A percentile compares a stretch with the other conserved stretches of the same genome.
Evolutionary conservation across 1,284 basidiomycete genomes (phyloP).

Genomic region (Cerioporus squamosus): DNA sequence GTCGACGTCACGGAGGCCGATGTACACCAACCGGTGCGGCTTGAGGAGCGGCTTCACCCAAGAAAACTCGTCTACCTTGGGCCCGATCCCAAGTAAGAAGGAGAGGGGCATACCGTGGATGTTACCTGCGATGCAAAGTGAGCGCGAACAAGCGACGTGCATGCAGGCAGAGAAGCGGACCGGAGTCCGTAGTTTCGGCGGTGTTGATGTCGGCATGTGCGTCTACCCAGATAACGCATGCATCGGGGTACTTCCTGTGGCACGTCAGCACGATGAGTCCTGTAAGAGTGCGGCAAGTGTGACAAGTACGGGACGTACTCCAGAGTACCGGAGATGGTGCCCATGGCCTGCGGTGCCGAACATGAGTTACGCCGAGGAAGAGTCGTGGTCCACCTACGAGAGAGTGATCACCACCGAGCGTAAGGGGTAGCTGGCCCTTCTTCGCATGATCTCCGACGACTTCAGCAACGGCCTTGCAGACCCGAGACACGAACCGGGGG

Average conservation of each 20-base stretch:
- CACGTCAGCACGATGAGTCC: conserved; percentile 6
- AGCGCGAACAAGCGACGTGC: neutral
- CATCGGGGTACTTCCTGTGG: conserved; percentile 67
- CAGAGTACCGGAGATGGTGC: conserved; percentile 85
- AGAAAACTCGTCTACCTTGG: conserved; percentile 61
- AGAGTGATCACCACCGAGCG: conserved; percentile 97
- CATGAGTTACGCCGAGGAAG: conserved; percentile 10
- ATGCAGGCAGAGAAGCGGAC: conserved; percentile 37
- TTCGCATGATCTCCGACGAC: conserved; percentile 77
- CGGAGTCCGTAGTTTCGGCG: conserved; percentile 81
- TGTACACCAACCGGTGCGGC: conserved; percentile 85
- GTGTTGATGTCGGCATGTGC: conserved; percentile 98
- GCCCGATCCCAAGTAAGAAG: conserved; percentile 84
- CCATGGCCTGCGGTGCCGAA: conserved; percentile 72
- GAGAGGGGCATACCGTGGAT: conserved; percentile 98
- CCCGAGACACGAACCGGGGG: conserved; percentile 84
- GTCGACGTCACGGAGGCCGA: conserved; percentile 96
- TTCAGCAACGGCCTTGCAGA: conserved; percentile 81
- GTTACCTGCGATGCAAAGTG: conserved; percentile 62
- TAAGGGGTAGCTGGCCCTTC: conserved; percentile 85
- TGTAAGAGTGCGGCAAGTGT: neutral
- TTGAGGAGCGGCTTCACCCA: conserved; percentile 84
- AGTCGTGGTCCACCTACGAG: conserved; percentile 57
- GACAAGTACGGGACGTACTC: conserved; percentile 52
- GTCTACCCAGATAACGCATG: conserved; percentile 93